Evolutionary conservation across 2,329 filamentous ascomycete genomes (phyloP), one percentile per base, ranked within the genome.

Genomic region (Trichoderma lentiforme): DNA sequence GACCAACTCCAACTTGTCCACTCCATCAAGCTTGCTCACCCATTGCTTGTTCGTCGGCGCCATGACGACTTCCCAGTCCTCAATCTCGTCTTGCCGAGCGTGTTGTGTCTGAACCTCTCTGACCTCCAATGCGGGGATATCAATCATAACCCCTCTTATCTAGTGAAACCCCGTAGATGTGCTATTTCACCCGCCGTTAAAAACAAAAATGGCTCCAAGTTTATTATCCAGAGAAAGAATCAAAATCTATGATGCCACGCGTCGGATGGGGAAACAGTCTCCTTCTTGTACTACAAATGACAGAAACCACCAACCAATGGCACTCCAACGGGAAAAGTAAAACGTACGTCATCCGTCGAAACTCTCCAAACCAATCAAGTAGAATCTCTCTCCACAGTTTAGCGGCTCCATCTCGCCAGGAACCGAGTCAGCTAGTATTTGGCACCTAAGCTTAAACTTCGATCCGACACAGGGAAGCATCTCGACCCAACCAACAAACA

Each of bases 1-100:
- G 1, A 79, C 78, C 30, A 84, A 77, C 63, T 79, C 77, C 32
- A 91, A 82, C 73, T 87, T 86, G 64, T 88, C 86, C 26, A 91
- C 76, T 11, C 88, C 88, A 76, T 88, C 82, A 75, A 89, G 85
- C 56, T 80, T 80, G 2, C 86, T 88, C 18, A 84, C 81, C 89
- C 88, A 91, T 79, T 88, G 85, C 77, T 83, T 79, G 66, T 77
- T 80, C 9, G 53, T 61, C n/a, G 70, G 56, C 24, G 63, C 63
- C 70, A 71, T 71, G 36, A 36, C 21, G 21, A 28, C 24, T 39
- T 60, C 36, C 36, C 53, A 71, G 34, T 24, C 56, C 7, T 28
- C 32, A 12, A 47, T 47, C 11, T 65, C 36, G 15, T n/a, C 12
- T 5, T 28, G 56, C 32, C 24, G 26, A 18, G 53, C 5, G 6